Base-by-base conservation (phyloP, 2,329 filamentous ascomycete species). In the Fusarium cicatricum region DNA sequence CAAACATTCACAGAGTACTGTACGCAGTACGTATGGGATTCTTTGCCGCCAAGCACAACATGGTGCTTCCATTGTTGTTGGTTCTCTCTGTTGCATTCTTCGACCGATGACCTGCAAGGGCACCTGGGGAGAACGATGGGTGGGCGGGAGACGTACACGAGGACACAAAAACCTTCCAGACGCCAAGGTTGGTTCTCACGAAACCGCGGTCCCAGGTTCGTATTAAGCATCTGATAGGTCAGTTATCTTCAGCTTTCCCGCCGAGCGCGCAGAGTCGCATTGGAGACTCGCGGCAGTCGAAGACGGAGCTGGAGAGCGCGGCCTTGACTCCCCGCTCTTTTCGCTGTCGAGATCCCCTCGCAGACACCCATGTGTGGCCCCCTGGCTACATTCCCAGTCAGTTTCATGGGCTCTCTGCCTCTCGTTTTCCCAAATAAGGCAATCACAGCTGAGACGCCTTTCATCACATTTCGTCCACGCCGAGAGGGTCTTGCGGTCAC, bases 361-460 rank as follows among this genome's bases (percentile, higher is more conserved):
- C 52, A 64, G 60, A 52, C 38, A 64, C 31, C 60, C 60, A 58
- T 64, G 49, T 38, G 17, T 16, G 32, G 31, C 38, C 46, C 37
- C 47, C 43, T 42, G n/a, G 37, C 38, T 28, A 38, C 29, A 17
- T 31, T 17, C 60, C 55, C 41, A 11, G 48, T 43, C 19, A 41
- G 37, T 64, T 63, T 57, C 56, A 55, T 44, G 32, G 44, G 11
- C 42, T 58, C 19, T 60, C 47, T 45, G 46, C 64, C 58, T 60
- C 62, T 58, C 58, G 55, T 55, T 64, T 64, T 55, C 61, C 62
- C 62, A 59, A 66, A 64, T 62, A 60, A 55, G 57, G 59, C 34
- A 52, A 60, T 60, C 40, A 45, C 48, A 53, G 48, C 50, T 59
- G 52, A 62, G 46, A 62, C 40, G 52, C 43, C 34, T 58, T 34